phyloP scores from a whole-genome alignment of 257 asterid genomes.

The Ajuga chamaepitys region DNA sequence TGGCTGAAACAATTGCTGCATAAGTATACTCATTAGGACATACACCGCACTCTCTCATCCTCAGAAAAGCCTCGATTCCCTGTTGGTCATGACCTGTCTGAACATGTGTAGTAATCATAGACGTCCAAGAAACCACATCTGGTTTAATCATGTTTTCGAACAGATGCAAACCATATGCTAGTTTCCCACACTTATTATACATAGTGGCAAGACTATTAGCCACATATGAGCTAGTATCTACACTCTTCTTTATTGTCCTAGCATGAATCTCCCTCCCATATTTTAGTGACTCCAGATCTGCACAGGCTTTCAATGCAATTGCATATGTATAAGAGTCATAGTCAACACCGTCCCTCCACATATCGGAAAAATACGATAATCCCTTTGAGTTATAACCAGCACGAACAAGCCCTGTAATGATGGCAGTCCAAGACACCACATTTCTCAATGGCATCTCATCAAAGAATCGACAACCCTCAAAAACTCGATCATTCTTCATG shows the following conservation, averaged over 20 bases:
- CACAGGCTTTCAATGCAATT: constrained; percentile 85
- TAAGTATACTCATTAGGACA: constrained; percentile 74
- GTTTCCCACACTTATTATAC: constrained; percentile 82
- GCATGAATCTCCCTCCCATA: constrained; percentile 75
- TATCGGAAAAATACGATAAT: constrained; percentile 45
- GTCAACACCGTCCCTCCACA: constrained; percentile 65
- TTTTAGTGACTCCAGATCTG: constrained; percentile 48
- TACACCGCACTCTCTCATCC: constrained; percentile 48
- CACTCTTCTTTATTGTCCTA: constrained; percentile 55
- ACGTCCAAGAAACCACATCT: constrained; percentile 93
- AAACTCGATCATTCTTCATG: constrained; percentile 58
- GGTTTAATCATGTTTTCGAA: constrained; percentile 52
- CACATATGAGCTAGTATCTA: constrained; percentile 57
- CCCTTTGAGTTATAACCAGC: constrained; percentile 50
- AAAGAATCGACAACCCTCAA: constrained; percentile 53
- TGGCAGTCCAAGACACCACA: constrained; percentile 91
- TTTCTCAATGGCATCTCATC: constrained; percentile 78
- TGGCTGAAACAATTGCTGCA: constrained; percentile 68
- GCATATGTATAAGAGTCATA: constrained; percentile 73
- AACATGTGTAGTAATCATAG: constrained; percentile 50
- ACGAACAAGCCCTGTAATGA: constrained; percentile 84
- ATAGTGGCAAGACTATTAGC: constrained; percentile 70
- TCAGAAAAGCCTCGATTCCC: constrained; percentile 51
- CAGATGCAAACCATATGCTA: constrained; percentile 43
- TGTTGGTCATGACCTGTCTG: constrained; percentile 55